A percentile compares a stretch with the other conserved stretches of the same genome.
phyloP scores from a whole-genome alignment of 1,139 yeast genomes.

The Pichia sp. region DNA sequence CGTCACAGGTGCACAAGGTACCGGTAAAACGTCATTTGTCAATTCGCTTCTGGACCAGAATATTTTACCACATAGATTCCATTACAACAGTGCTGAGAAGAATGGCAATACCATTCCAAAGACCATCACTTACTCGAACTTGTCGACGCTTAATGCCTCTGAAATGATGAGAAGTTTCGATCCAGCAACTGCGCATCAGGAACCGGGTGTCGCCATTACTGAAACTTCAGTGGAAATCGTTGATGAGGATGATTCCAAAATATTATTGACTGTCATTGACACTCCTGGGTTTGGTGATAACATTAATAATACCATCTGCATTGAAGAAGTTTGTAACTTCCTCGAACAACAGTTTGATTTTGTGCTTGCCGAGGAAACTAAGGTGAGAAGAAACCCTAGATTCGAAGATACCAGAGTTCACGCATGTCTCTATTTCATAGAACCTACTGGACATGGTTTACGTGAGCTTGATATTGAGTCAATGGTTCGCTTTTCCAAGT shows the following conservation, averaged over 20 bases:
- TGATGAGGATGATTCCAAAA: constrained; percentile 44
- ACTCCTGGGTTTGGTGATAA: constrained; percentile 81
- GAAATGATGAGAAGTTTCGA: constrained; percentile 35
- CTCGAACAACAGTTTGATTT: constrained; percentile 50
- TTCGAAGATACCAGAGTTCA: constrained; percentile 56
- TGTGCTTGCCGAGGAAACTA: constrained; percentile 52
- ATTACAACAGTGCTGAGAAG: constrained; percentile 20
- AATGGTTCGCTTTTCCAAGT: constrained; percentile 42
- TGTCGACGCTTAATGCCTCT: constrained; percentile 31
- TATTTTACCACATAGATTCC: constrained; percentile 53
- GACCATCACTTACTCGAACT: constrained; percentile 41
- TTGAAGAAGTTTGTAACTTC: constrained; percentile 40
- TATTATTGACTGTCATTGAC: constrained; percentile 50
- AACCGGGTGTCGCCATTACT: constrained; percentile 49
- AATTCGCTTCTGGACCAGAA: constrained; percentile 64
- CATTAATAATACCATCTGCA: constrained; percentile 37
- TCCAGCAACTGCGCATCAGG: constrained; percentile 37
- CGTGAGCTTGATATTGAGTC: constrained; percentile 42
- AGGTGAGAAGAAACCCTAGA: constrained; percentile 49
- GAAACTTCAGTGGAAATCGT: constrained; percentile 57
- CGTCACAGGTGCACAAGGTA: constrained; percentile 71
- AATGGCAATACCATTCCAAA: constrained; percentile 29
- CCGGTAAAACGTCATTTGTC: constrained; percentile 79
- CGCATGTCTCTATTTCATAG: constrained; percentile 52
- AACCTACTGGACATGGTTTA: constrained; percentile 49